Percentiles rank a stretch among this genome's conserved stretches.
Evolutionary conservation across 148 eudicot genomes (phyloP).

Genomic region (Chenopodium suecicum): DNA sequence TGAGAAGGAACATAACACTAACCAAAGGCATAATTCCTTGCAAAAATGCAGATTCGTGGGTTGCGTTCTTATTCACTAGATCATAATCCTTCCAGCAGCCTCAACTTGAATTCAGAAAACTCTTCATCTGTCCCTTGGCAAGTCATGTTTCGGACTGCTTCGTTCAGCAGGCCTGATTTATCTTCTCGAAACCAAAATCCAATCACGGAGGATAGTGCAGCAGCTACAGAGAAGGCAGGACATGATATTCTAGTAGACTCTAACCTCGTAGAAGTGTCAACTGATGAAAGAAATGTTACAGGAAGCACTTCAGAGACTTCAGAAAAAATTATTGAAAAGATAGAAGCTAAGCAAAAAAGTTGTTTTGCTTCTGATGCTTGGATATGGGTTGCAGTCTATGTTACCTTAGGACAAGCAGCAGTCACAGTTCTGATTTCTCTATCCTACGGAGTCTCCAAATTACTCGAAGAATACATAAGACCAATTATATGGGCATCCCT

Average conservation of each 20-base stretch:
- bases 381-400: slow-evolving; percentile 60
- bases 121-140: slow-evolving; percentile 35
- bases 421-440: slow-evolving; percentile 47
- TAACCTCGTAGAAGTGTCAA: neutral
- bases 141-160: slow-evolving; percentile 34
- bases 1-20: neutral
- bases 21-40: neutral
- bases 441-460: slow-evolving; percentile 37
- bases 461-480: slow-evolving; percentile 59
- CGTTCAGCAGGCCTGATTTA: slow-evolving; percentile 29
- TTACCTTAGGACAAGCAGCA: slow-evolving; percentile 71
- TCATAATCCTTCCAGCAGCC: slow-evolving; percentile 14
- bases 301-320: slow-evolving; percentile 1
- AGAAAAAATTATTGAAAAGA: slow-evolving; percentile 5
- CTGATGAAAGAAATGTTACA: neutral
- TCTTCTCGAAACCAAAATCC: slow-evolving; percentile 8
- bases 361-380: slow-evolving; percentile 42
- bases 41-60: slow-evolving; percentile 21
- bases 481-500: slow-evolving; percentile 72
- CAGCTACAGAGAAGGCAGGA: neutral
- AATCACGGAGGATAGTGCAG: neutral
- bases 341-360: neutral
- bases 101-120: neutral
- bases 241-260: neutral
- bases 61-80: slow-evolving; percentile 26